phyloP scores from a whole-genome alignment of 2,329 filamentous ascomycete species.

The Neurospora sp. region DNA sequence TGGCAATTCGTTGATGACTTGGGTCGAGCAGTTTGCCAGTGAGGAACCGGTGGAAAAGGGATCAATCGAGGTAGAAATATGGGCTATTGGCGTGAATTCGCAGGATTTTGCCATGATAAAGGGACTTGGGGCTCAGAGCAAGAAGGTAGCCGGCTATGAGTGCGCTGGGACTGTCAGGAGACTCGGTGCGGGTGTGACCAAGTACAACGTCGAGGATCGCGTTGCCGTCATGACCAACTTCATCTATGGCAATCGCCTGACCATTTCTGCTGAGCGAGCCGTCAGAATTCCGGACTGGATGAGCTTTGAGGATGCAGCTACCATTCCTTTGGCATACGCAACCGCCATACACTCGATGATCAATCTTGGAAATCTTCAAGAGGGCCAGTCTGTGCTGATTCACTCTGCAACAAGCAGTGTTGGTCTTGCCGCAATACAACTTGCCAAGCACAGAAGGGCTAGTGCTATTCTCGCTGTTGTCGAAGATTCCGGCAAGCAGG shows the following conservation, averaged over 20 bases:
- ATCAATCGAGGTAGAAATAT: slow-evolving; percentile 24
- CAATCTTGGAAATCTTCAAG: slow-evolving; percentile 19
- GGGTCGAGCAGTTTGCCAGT: neutral
- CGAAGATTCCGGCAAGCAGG: slow-evolving; percentile 18
- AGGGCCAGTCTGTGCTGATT: slow-evolving; percentile 18
- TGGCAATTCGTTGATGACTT: slow-evolving; percentile 12
- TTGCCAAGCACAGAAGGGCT: slow-evolving; percentile 10
- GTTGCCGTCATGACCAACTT: slow-evolving; percentile 4
- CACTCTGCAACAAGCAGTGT: slow-evolving; percentile 19
- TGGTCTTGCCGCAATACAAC: slow-evolving; percentile 16
- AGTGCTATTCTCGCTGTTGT: slow-evolving; percentile 23
- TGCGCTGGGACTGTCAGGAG: slow-evolving; percentile 5
- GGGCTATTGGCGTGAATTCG: slow-evolving; percentile 28
- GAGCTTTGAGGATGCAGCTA: slow-evolving; percentile 24
- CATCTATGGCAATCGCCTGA: slow-evolving; percentile 9
- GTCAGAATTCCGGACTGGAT: slow-evolving; percentile 23
- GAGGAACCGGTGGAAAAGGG: slow-evolving; percentile 9
- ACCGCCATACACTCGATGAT: slow-evolving; percentile 23
- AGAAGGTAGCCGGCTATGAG: slow-evolving; percentile 6
- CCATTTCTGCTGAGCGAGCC: neutral
- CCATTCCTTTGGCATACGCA: slow-evolving; percentile 22
- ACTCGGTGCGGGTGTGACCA: slow-evolving; percentile 6
- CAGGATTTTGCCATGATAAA: slow-evolving; percentile 13
- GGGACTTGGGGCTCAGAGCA: slow-evolving; percentile 12
- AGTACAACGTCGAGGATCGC: slow-evolving; percentile 5